These are phyloP conservation scores for Otatea glauca DNA, from an alignment of 176 grass and related monocot genomes.

Conservation along the genomic window DNA sequence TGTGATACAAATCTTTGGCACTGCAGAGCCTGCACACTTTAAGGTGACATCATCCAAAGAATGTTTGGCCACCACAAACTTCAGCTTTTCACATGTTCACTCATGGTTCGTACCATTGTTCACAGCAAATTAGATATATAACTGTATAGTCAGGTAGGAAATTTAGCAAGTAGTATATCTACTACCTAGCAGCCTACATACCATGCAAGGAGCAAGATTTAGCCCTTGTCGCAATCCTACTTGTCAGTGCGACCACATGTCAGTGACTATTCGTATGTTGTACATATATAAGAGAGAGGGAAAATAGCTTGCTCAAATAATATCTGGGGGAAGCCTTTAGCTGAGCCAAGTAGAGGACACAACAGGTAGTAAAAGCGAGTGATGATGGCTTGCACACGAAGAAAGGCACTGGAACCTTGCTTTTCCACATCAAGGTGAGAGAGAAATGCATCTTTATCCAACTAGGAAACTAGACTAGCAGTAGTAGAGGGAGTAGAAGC, in stretches of 20 bases:
- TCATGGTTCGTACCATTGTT: neutral
- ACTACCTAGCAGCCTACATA: neutral
- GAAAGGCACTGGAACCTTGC: constrained; percentile 47
- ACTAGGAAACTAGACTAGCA: neutral
- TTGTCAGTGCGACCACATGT: neutral
- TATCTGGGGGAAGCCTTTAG: neutral
- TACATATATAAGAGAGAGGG: neutral
- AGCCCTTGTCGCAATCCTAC: neutral
- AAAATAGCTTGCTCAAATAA: neutral
- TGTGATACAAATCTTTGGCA: neutral
- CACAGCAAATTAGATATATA: neutral
- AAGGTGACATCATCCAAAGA: constrained; percentile 38
- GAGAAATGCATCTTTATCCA: constrained; percentile 56
- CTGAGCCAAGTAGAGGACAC: neutral
- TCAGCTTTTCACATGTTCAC: constrained; percentile 14
- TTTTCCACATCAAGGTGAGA: constrained; percentile 42
- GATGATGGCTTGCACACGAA: constrained; percentile 48
- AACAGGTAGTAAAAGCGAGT: constrained; percentile 2
- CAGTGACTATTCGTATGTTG: neutral
- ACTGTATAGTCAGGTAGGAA: neutral
- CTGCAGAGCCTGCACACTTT: neutral
- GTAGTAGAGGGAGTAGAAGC: neutral
- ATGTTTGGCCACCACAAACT: constrained; percentile 26
- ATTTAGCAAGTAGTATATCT: neutral
- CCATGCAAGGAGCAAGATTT: neutral